phyloP scores from a whole-genome alignment of 163 green algal species.

The Smithsoniella earleae region DNA sequence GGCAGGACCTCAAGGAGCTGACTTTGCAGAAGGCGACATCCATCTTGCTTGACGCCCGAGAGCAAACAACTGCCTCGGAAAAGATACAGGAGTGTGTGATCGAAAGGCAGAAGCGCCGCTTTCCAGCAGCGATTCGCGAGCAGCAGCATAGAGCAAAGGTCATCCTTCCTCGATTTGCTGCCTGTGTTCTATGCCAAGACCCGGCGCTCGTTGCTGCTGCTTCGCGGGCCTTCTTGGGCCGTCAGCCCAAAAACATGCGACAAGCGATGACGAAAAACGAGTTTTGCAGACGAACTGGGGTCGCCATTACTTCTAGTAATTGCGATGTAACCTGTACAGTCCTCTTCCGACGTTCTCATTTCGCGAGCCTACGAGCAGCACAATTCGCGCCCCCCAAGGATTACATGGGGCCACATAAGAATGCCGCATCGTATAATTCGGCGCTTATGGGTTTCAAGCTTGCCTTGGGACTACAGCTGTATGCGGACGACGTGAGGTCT shows the following conservation, averaged over 20 bases:
- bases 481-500: not conserved
- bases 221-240: not conserved
- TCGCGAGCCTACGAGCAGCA: not conserved
- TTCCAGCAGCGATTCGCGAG: conserved; percentile 2
- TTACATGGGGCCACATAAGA: not conserved
- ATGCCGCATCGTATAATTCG: not conserved
- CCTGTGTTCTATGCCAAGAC: not conserved
- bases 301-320: not conserved
- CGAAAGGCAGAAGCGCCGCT: not conserved
- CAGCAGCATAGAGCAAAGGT: not conserved
- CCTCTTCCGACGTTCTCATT: conserved; percentile 3
- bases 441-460: not conserved
- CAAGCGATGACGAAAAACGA: not conserved
- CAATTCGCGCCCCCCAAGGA: not conserved
- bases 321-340: not conserved
- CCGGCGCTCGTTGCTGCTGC: not conserved
- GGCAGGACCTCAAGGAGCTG: not conserved
- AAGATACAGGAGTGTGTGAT: conserved; percentile 4
- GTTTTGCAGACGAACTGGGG: conserved; percentile 25
- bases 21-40: not conserved
- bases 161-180: not conserved
- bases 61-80: not conserved
- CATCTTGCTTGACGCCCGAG: not conserved
- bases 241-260: not conserved
- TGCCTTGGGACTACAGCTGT: not conserved